A percentile compares a stretch with the other conserved stretches of the same genome.
Conservation (phyloP, 2,329 filamentous ascomycete genomes). For the Fusarium odoratissimum region DNA sequence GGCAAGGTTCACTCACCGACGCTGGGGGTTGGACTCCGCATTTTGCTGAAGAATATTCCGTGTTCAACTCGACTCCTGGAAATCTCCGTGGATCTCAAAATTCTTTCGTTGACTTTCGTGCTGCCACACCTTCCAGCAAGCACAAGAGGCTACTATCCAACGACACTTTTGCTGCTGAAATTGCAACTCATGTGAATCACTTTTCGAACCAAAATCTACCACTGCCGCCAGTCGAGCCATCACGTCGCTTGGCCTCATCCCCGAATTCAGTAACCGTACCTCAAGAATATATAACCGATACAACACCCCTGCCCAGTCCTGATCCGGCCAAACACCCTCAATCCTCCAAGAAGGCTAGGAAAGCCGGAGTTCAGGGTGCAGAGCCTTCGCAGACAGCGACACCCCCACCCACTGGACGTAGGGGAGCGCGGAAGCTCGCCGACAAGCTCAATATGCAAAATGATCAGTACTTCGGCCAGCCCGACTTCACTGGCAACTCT, state of each 20-base stretch:
- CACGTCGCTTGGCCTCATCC: constrained; percentile 69
- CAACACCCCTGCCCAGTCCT: constrained; percentile 46
- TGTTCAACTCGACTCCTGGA: constrained; percentile 73
- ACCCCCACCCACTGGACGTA: constrained; percentile 68
- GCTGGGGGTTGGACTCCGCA: constrained; percentile 68
- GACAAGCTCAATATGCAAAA: constrained; percentile 68
- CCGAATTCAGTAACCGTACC: constrained; percentile 56
- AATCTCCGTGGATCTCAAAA: constrained; percentile 62
- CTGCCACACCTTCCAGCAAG: constrained; percentile 51
- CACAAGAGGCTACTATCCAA: constrained; percentile 65
- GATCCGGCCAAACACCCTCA: constrained; percentile 42
- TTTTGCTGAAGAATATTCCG: constrained; percentile 73
- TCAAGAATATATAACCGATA: constrained; percentile 47
- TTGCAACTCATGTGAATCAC: constrained; percentile 72
- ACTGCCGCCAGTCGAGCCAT: constrained; percentile 70
- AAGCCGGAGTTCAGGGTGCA: constrained; percentile 54
- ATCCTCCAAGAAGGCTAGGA: constrained; percentile 59
- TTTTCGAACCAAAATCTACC: constrained; percentile 65
- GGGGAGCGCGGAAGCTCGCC: constrained; percentile 66
- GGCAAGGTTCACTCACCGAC: constrained; percentile 60
- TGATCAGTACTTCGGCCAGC: constrained; percentile 65
- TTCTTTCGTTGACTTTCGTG: constrained; percentile 59
- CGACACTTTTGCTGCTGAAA: constrained; percentile 61
- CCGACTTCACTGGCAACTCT: constrained; percentile 62
- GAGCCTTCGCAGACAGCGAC: constrained; percentile 65